Evolutionary conservation across 805 yeast species (phyloP), one percentile per base, ranked within the genome.

Genomic region (Hermanozyma aechmeae): DNA sequence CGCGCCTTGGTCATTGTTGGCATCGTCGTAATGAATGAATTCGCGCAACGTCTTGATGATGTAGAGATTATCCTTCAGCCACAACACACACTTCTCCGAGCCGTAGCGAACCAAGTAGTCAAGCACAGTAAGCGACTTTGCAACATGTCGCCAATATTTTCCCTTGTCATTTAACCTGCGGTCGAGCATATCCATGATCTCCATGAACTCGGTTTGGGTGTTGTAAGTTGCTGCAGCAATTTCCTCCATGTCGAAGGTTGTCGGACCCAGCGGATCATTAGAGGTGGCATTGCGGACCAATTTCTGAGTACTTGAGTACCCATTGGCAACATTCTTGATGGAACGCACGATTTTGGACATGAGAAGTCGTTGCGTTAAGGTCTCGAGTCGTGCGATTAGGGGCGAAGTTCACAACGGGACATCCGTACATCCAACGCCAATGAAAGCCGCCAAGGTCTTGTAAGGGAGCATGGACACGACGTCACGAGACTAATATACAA

Each of bases 91-190:
- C 46, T 80, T 79, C 42, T 86, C 95, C 13, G 86, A 71, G 23
- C 96, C 98, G 35, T 68, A 71, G 42, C 92, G 73, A 13, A 87
- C 85, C 33, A 87, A 63, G 56, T 78, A 89, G 46, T 87, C 96
- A 42, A 89, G 66, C n/a, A 89, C 77, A 2, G 94, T 80, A 37
- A 89, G 65, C 1, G 95, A 78, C 55, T 89, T 92, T 38, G 93
- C 87, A 28, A 89, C 87, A 52, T 89, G 98, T 41, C 95, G 72
- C 96, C 96, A 89, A 58, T 89, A 82, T 53, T 86, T 87, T 37
- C 97, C 97, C 62, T 87, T 87, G 51, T 89, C 97, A 49, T 89
- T 89, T 40, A 89, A 61, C 39, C 98, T 71, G 41, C 85, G 74
- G 58, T 89, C 96, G 25, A 89, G 58, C 79, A 89, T 85, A 48